These are phyloP conservation scores for Colletotrichum paranaense DNA, from an alignment of 2,329 filamentous ascomycete genomes.

Conservation along the genomic window DNA sequence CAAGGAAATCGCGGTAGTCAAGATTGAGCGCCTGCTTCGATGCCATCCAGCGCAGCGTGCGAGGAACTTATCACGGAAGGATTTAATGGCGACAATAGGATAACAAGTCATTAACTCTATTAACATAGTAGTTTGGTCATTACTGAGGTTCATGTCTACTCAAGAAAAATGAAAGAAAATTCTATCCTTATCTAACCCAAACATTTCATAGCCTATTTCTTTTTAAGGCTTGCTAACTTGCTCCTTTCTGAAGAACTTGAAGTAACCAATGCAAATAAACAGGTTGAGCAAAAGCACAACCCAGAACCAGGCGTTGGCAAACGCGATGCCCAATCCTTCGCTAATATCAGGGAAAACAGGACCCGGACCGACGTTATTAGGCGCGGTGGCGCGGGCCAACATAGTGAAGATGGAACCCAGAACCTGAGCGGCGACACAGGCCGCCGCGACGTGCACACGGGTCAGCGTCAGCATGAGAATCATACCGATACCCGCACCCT, in stretches of 20 bases:
- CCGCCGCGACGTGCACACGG: conserved; percentile 72
- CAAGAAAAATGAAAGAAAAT: conserved; percentile 1
- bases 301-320: conserved; percentile 70
- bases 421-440: conserved; percentile 70
- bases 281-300: conserved; percentile 67
- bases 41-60: background rate
- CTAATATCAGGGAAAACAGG: conserved; percentile 72
- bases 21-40: background rate
- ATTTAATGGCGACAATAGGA: background rate
- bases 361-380: conserved; percentile 70
- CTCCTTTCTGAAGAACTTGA: conserved; percentile 68
- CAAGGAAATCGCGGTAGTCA: too few relatives aligned
- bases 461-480: conserved; percentile 74
- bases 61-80: background rate
- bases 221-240: conserved; percentile 64
- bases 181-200: conserved; percentile 20
- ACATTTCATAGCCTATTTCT: conserved; percentile 21
- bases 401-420: conserved; percentile 73
- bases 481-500: conserved; percentile 76
- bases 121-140: conserved; percentile 31
- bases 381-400: conserved; percentile 68
- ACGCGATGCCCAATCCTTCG: conserved; percentile 54
- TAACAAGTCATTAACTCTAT: conserved; percentile 31
- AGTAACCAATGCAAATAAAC: conserved; percentile 67
- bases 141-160: conserved; percentile 32